phyloP scores from a whole-genome alignment of 768 basidiomycete species.

The Pleurotus salmoneostramineus region DNA sequence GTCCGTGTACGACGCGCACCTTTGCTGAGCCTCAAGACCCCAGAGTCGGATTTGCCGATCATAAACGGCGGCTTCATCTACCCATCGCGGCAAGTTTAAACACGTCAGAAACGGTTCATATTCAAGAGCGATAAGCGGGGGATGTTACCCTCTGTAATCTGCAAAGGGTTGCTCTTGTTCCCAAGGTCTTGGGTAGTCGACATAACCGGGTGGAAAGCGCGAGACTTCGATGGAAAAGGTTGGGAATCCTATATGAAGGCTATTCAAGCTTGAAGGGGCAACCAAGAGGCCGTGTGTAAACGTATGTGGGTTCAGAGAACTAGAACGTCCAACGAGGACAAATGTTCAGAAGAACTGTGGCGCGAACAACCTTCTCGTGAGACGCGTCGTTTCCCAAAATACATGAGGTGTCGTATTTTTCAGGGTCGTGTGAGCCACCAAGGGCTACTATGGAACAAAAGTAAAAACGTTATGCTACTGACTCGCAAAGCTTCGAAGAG shows the following conservation, averaged over 20 bases:
- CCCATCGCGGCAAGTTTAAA: not conserved
- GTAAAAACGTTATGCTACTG: not conserved
- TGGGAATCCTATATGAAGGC: not conserved
- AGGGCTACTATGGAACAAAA: no score
- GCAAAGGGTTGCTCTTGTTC: conserved; percentile 5
- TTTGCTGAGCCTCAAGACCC: conserved; percentile 97
- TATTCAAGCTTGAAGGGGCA: conserved; percentile 1
- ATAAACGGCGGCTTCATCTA: conserved; percentile 38
- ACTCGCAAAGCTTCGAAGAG: not conserved
- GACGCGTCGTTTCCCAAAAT: no score
- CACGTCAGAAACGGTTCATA: not conserved
- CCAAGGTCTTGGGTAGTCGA: not conserved
- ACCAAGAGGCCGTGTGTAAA: not conserved
- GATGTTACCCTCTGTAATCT: conserved; percentile 5
- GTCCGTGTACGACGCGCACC: conserved; percentile 38
- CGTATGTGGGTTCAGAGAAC: not conserved
- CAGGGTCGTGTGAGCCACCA: no score
- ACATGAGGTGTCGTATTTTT: no score
- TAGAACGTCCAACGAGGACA: no score
- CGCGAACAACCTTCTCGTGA: not conserved
- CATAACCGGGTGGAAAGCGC: not conserved
- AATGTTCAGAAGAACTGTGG: no score
- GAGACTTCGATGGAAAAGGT: not conserved
- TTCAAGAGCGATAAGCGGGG: not conserved
- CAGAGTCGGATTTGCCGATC: conserved; percentile 97